Evolutionary conservation across 2,329 filamentous ascomycete species (phyloP), one percentile per base, ranked within the genome.

Genomic region (Akanthomyces uredinophilus): DNA sequence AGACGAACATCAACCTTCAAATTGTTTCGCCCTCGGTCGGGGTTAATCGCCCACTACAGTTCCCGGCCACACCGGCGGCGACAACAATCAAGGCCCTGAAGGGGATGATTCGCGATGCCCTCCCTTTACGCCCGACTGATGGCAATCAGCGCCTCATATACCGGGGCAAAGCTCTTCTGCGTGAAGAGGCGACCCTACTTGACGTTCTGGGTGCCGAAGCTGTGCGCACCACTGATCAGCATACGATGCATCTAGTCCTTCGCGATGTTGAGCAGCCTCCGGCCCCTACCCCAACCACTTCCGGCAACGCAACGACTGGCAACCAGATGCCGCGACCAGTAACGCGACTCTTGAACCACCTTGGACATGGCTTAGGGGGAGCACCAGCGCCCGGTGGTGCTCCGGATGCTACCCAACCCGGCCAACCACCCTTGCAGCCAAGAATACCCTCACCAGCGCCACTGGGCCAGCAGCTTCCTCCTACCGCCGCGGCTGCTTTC

Each of bases 131-230:
- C 57, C 84, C 84, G 4, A 67, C 77, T 18, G 78, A 85, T 64
- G 79, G 84, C 39, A 77, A 81, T 39, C 83, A 87, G 70, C 78
- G 85, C 47, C 73, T 88, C 63, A 88, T 88, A 43, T 81, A 87
- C 67, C 78, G 82, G 47, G 86, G 86, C 1, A 81, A 84, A 41
- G 77, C 85, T 52, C 73, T 88, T 53, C 70, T 76, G 35, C 79
- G 79, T 55, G 83, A 87, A 43, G 73, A 74, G 13, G 83, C 86
- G 62, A 86, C 80, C 18, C 75, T 88, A 73, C 69, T 79, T 27
- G 79, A 84, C 43, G 72, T 87, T 3, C 83, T 88, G 68, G 84
- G 85, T 3, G 74, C 79, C 61, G 80, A 84, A 64, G 72, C 76
- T 59, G 83, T 86, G 55, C 75, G 74, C 46, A 74, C 69, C 24